phyloP scores from a whole-genome alignment of 2,329 filamentous ascomycete genomes.

The Xylariaceae sp. region DNA sequence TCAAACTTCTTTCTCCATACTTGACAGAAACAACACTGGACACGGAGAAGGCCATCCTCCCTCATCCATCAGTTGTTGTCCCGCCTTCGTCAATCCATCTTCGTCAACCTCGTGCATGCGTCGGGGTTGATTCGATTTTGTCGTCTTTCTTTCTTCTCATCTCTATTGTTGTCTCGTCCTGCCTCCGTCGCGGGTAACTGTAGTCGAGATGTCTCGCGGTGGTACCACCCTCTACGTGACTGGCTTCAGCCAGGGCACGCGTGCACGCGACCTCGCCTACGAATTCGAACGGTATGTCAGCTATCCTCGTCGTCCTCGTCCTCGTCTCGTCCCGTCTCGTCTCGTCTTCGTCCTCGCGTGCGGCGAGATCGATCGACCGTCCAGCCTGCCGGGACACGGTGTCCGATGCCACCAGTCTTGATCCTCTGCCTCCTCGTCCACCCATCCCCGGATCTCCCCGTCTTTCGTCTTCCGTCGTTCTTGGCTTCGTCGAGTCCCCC shows the following conservation, averaged over 20 bases:
- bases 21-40: constrained; percentile 15
- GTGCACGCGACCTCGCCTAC: constrained; percentile 98
- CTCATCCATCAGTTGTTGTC: constrained; percentile 17
- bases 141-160: neutral
- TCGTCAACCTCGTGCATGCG: neutral
- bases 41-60: constrained; percentile 7
- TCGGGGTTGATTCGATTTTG: constrained; percentile 3
- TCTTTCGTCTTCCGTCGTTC: constrained; percentile 32
- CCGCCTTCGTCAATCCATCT: constrained; percentile 4
- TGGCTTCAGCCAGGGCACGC: constrained; percentile 97
- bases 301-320: constrained; percentile 34
- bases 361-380: constrained; percentile 44
- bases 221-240: constrained; percentile 96
- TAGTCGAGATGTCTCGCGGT: constrained; percentile 71
- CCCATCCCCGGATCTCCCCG: constrained; percentile 31
- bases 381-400: constrained; percentile 32
- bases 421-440: constrained; percentile 31
- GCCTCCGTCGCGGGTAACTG: neutral
- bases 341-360: constrained; percentile 30
- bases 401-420: constrained; percentile 34
- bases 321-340: neutral
- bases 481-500: constrained; percentile 36
- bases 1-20: constrained; percentile 20
- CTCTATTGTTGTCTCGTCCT: constrained; percentile 3
- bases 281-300: constrained; percentile 99